Evolutionary conservation across 768 basidiomycete species (phyloP).

Genomic region (Russula olivacea): DNA sequence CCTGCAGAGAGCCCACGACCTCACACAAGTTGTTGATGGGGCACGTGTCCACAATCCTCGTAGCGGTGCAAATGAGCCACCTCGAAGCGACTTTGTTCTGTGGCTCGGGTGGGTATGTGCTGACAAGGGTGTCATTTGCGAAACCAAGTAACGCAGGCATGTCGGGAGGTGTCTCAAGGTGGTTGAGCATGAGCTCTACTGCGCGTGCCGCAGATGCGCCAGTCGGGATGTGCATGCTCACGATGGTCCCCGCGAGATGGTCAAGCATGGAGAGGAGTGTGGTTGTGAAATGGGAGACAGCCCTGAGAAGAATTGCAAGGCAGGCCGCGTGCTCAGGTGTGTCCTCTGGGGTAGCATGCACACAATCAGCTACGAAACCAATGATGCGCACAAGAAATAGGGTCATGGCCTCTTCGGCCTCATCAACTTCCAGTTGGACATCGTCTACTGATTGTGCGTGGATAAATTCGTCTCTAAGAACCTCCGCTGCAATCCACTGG

Average conservation of each 20-base stretch:
- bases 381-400: slow-evolving; percentile 83
- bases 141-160: slow-evolving; percentile 53
- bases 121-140: slow-evolving; percentile 51
- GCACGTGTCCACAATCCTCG: slow-evolving; percentile 49
- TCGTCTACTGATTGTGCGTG: slow-evolving; percentile 56
- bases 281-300: slow-evolving; percentile 71
- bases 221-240: slow-evolving; percentile 36
- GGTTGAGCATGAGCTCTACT: slow-evolving; percentile 54
- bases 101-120: slow-evolving; percentile 61
- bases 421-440: slow-evolving; percentile 51
- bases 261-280: slow-evolving; percentile 65
- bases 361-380: slow-evolving; percentile 60
- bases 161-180: slow-evolving; percentile 50
- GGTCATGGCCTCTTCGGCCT: slow-evolving; percentile 57
- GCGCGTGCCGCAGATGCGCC: slow-evolving; percentile 44
- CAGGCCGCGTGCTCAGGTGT: slow-evolving; percentile 37
- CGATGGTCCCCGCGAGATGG: slow-evolving; percentile 46
- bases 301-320: slow-evolving; percentile 63
- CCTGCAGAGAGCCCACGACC: slow-evolving; percentile 46
- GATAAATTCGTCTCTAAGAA: slow-evolving; percentile 78
- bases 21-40: slow-evolving; percentile 42
- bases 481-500: slow-evolving; percentile 91
- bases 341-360: slow-evolving; percentile 51
- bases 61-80: slow-evolving; percentile 59
- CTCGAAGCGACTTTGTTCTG: slow-evolving; percentile 47